Conservation (phyloP, 192 early-diverging fungal species). For the Dispira simplex region DNA sequence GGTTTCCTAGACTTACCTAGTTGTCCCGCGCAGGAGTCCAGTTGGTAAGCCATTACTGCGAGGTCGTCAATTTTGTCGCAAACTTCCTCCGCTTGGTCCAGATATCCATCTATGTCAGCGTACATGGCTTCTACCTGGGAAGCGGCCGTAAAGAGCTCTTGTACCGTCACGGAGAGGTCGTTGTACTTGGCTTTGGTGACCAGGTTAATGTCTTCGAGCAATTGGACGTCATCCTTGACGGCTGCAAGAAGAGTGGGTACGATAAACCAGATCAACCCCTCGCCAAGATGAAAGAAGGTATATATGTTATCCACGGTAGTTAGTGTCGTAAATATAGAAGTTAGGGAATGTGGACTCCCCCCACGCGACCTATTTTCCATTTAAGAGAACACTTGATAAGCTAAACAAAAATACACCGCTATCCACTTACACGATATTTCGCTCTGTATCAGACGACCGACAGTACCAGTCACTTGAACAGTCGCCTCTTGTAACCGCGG, state of each 20-base stretch:
- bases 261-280: too few relatives aligned
- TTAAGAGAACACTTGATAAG: too few relatives aligned
- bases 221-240: neutral
- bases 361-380: too few relatives aligned
- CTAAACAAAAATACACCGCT: too few relatives aligned
- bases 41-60: neutral
- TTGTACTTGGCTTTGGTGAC: neutral
- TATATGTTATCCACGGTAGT: too few relatives aligned
- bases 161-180: neutral
- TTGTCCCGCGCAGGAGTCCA: neutral
- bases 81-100: neutral
- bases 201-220: neutral
- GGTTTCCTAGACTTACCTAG: neutral
- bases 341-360: too few relatives aligned
- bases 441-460: too few relatives aligned
- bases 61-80: neutral
- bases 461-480: too few relatives aligned
- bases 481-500: too few relatives aligned
- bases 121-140: slow-evolving; percentile 1
- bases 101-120: neutral
- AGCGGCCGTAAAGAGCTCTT: neutral
- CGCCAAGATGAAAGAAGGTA: too few relatives aligned
- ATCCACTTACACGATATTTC: too few relatives aligned
- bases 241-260: neutral
- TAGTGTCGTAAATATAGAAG: too few relatives aligned